These are phyloP conservation scores for Cinnamomum micranthum DNA, from an alignment of 164 flowering plant genomes.

Conservation along the genomic window DNA sequence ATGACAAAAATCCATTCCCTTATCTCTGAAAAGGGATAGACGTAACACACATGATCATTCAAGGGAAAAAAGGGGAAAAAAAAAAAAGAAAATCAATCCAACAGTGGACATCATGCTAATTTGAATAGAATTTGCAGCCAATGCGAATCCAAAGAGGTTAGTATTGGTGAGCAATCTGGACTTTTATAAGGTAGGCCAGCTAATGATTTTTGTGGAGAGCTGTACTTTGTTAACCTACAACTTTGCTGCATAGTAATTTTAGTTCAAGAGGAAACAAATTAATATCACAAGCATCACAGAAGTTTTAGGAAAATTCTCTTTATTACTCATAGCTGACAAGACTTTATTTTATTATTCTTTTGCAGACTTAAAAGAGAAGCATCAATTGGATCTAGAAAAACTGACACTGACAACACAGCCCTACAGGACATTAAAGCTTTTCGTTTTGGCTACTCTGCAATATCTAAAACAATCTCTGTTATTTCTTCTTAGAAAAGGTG, in stretches of 20 bases:
- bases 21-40: too few relatives aligned
- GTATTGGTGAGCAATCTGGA: too few relatives aligned
- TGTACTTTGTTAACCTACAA: neutral
- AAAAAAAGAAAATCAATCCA: too few relatives aligned
- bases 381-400: slow-evolving; percentile 59
- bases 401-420: slow-evolving; percentile 67
- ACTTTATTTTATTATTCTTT: neutral
- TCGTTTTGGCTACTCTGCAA: slow-evolving; percentile 43
- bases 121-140: too few relatives aligned
- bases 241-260: neutral
- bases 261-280: neutral
- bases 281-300: neutral
- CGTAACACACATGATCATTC: too few relatives aligned
- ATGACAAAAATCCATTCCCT: too few relatives aligned
- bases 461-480: slow-evolving; percentile 42
- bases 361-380: slow-evolving; percentile 53
- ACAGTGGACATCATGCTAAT: too few relatives aligned
- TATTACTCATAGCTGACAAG: neutral
- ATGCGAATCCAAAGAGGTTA: too few relatives aligned
- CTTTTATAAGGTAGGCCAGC: too few relatives aligned
- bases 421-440: slow-evolving; percentile 58
- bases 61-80: too few relatives aligned
- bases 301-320: neutral
- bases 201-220: too few relatives aligned
- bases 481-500: slow-evolving; percentile 65